A percentile compares a stretch with the other conserved stretches of the same genome.
Conservation (phyloP, 495 filamentous ascomycete species). For the Penicillium goetzii region DNA sequence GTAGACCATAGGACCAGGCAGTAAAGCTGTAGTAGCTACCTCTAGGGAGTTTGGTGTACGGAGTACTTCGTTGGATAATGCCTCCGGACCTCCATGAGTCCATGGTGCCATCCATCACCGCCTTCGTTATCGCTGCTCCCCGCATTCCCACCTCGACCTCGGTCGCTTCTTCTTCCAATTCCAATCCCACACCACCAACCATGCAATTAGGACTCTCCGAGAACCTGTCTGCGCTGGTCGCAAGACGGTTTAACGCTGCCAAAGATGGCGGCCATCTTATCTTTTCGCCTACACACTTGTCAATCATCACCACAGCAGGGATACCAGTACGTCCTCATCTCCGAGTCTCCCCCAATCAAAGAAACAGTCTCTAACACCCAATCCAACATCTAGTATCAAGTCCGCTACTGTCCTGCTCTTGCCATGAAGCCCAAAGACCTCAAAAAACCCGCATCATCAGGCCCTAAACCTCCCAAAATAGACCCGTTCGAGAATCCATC, state of each 20-base stretch:
- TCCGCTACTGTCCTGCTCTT: slow-evolving; percentile 77
- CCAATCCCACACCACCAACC: slow-evolving; percentile 10
- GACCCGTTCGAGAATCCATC: slow-evolving; percentile 76
- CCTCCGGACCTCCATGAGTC: not conserved
- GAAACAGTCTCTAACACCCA: not conserved
- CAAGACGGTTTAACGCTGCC: slow-evolving; percentile 55
- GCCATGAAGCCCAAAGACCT: slow-evolving; percentile 66
- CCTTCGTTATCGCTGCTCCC: slow-evolving; percentile 10
- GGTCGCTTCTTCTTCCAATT: slow-evolving; percentile 11
- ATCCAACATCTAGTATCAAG: slow-evolving; percentile 62
- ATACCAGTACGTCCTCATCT: slow-evolving; percentile 51
- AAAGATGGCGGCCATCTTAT: slow-evolving; percentile 56
- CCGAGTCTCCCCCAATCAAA: not conserved
- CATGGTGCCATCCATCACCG: slow-evolving; percentile 5
- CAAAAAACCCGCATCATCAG: slow-evolving; percentile 38
- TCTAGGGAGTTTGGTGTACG: too few species aligned
- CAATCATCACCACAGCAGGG: slow-evolving; percentile 55
- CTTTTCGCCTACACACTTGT: slow-evolving; percentile 63
- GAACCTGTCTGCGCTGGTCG: slow-evolving; percentile 57
- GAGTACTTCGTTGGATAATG: not conserved
- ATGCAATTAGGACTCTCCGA: slow-evolving; percentile 51
- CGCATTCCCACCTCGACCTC: slow-evolving; percentile 21
- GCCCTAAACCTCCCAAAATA: slow-evolving; percentile 48
- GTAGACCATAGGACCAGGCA: too few species aligned
- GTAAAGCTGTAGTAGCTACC: too few species aligned